Conservation (phyloP, 176 grass and related monocot species). For the Triticum dicoccoides region DNA sequence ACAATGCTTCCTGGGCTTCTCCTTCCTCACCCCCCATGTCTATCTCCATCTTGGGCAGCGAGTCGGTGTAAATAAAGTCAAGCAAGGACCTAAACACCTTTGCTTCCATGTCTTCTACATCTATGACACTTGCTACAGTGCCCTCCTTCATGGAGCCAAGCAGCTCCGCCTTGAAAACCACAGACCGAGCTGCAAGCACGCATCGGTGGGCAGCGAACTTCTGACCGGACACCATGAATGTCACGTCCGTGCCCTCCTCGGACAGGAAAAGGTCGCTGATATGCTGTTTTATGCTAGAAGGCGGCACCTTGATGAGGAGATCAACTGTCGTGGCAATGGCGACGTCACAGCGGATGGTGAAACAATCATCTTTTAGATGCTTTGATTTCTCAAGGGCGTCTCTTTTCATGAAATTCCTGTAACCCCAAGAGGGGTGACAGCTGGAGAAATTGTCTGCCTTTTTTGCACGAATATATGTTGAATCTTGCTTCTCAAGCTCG, state of each 20-base stretch:
- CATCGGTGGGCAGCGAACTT: neutral
- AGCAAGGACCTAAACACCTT: neutral
- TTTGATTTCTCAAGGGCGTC: neutral
- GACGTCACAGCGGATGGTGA: neutral
- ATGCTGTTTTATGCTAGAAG: neutral
- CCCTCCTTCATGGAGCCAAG: neutral
- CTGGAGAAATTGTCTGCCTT: neutral
- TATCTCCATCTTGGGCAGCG: neutral
- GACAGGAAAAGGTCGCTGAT: neutral
- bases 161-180: neutral
- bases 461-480: neutral
- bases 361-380: neutral
- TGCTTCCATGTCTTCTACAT: neutral
- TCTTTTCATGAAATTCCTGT: neutral
- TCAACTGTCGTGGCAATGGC: neutral
- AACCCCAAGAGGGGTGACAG: rapidly evolving
- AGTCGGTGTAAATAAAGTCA: neutral
- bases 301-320: neutral
- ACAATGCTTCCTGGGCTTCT: neutral
- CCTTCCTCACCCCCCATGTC: neutral
- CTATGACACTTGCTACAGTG: neutral
- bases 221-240: neutral
- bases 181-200: neutral
- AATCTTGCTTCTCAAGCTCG: neutral
- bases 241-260: neutral